Evolutionary conservation across 306 rosid species (phyloP).

Genomic region (Psophocarpus tetragonolobus): DNA sequence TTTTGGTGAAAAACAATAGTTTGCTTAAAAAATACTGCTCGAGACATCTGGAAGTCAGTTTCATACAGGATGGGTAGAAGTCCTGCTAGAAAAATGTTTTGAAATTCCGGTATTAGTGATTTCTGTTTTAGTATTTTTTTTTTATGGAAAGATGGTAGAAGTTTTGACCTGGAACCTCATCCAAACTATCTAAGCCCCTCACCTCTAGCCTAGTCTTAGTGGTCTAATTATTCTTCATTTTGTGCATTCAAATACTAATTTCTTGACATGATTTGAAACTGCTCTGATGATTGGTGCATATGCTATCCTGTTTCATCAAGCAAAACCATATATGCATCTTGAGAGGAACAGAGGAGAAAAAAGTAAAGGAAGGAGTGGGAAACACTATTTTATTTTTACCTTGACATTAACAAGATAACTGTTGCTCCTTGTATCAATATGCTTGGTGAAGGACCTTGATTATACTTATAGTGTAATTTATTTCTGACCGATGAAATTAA

Average conservation of each 20-base stretch:
- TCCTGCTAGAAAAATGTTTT: conserved; percentile 10
- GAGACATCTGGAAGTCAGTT: conserved; percentile 3
- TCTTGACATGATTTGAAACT: neutral
- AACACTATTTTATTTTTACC: neutral
- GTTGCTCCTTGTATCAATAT: neutral
- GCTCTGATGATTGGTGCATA: neutral
- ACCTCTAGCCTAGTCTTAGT: neutral
- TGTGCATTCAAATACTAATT: neutral
- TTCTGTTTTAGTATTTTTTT: neutral
- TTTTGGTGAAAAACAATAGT: conserved; percentile 19
- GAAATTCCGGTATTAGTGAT: neutral
- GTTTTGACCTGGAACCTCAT: neutral
- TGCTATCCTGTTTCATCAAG: neutral
- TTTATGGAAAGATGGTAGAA: neutral
- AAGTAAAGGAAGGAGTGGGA: neutral
- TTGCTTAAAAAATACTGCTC: conserved; percentile 10
- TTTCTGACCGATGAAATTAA: neutral
- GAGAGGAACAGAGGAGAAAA: neutral
- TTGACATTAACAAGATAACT: neutral
- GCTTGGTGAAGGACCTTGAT: neutral
- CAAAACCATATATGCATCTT: neutral
- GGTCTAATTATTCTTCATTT: neutral
- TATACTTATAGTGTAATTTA: neutral
- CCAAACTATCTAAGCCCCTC: neutral
- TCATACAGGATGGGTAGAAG: neutral